Percentiles rank a stretch among this genome's conserved stretches.
phyloP scores from a whole-genome alignment of 345 rosid species.

The Angophora floribunda region DNA sequence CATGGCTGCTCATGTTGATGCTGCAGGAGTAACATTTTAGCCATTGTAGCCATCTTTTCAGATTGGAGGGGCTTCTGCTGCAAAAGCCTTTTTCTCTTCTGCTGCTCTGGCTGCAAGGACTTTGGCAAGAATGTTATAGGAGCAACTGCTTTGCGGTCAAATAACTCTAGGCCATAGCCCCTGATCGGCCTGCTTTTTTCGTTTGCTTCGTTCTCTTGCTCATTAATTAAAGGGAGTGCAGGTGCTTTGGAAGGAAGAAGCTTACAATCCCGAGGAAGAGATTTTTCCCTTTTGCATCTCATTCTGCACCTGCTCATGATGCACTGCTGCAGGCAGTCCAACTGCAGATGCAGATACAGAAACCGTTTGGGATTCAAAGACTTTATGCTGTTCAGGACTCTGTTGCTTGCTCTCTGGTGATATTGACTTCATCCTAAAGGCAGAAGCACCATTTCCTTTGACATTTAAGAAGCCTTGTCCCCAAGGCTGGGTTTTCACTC shows the following conservation, averaged over 20 bases:
- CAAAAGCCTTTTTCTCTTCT: not conserved
- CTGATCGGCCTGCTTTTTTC: not conserved
- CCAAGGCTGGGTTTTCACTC: not conserved
- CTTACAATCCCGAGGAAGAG: not conserved
- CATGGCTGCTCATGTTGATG: not conserved
- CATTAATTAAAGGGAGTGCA: not conserved
- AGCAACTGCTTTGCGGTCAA: not conserved
- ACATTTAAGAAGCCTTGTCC: not conserved
- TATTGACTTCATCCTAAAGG: not conserved
- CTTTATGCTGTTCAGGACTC: not conserved
- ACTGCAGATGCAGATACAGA: not conserved
- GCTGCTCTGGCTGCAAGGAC: not conserved
- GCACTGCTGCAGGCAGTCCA: not conserved
- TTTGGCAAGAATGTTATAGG: not conserved
- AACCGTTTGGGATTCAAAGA: not conserved
- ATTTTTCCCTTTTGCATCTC: not conserved
- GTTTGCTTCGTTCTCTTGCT: not conserved
- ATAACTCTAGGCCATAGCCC: not conserved
- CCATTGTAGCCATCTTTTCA: not conserved
- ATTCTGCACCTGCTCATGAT: not conserved
- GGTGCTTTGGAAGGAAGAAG: not conserved
- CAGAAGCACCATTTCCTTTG: not conserved
- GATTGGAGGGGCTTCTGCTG: not conserved
- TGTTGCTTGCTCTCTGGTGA: not conserved
- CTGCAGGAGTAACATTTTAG: not conserved